Evolutionary conservation across 306 rosid species (phyloP).

Genomic region (cucumber (Cucumis sativus)): Cucumber_9930_V3 NC_026660.2:21372501-21373000

Average conservation of each 20-base stretch:
- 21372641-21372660: constrained; percentile 71
- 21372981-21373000: background rate
- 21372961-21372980: background rate
- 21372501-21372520: background rate
- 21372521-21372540: background rate
- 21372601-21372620: background rate
- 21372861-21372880: constrained; percentile 62
- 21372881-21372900: constrained; percentile 97
- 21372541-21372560: background rate
- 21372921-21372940: constrained; percentile 40
- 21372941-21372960: constrained; percentile 5
- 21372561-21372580: background rate
- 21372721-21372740: constrained; percentile 72
- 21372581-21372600: background rate
- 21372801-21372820: constrained; percentile 66
- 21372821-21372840: constrained; percentile 56
- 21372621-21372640: background rate
- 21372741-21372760: background rate
- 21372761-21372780: background rate
- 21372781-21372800: background rate
- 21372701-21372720: constrained; percentile 82
- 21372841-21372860: constrained; percentile 26
- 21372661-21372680: constrained; percentile 81
- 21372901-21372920: constrained; percentile 66
- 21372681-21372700: constrained; percentile 79